Base-by-base conservation (phyloP, 495 filamentous ascomycete species). In the Aspergillus nidulans region DNA sequence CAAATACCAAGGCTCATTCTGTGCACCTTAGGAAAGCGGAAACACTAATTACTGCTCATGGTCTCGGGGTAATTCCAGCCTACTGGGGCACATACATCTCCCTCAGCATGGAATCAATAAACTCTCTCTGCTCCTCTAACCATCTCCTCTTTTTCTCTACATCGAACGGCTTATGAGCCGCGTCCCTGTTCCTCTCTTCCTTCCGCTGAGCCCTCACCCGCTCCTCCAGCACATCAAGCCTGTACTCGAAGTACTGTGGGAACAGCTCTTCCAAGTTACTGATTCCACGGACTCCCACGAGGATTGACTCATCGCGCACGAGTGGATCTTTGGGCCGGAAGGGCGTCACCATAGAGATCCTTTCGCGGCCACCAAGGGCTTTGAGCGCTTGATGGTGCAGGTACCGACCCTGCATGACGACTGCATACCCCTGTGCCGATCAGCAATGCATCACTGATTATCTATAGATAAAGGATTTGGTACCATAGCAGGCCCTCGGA, bases 261-360 rank as follows among this genome's bases (percentile, higher is more conserved):
- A 89, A 89, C 6, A 89, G 71, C 59, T 87, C 85, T 12, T 74
- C 71, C 1, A 88, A 69, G 58, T 84, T 72, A 3, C 82, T 86
- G 36, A 88, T 81, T 0, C 77, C 76, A 7, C 85, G 78, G 19
- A 87, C 80, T 4, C 82, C 85, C 1, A 74, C 80, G 18, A 89
- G 75, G 9, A 84, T 77, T 1, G 82, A 81, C 56, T 88, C 85
- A 55, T 90, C 87, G 16, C 72, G 75, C 20, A 85, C 54, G 15
- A 67, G 67, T 1, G 85, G 73, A 24, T 72, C 76, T 20, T 73
- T 76, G 4, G 85, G 84, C 6, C 87, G 78, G 71, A 88, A 88
- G 5, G 81, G 83, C 3, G 86, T 88, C 13, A 89, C 86, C 75
- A 87, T 84, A 21, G 82, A 87, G 70, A 89, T 85, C 32, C 86